phyloP scores from a whole-genome alignment of 1,284 basidiomycete genomes.

The Ustilago cynodontis region DNA sequence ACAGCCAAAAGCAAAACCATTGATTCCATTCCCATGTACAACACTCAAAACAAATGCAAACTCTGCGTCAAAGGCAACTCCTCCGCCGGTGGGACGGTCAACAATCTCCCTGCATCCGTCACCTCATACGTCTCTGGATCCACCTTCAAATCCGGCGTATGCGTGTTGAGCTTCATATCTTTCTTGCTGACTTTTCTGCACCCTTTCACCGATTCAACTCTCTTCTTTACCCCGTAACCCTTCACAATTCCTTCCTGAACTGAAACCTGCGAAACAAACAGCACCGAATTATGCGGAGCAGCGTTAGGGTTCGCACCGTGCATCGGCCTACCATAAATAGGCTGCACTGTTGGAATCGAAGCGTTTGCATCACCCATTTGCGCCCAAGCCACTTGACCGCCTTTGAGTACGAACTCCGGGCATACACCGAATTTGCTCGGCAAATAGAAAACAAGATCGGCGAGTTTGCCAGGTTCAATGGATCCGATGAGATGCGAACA shows the following conservation, averaged over 20 bases:
- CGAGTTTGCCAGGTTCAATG: constrained; percentile 83
- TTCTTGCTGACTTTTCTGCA: constrained; percentile 84
- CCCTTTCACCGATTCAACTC: constrained; percentile 79
- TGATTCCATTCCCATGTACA: not conserved
- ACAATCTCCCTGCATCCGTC: constrained; percentile 51
- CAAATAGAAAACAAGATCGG: constrained; percentile 94
- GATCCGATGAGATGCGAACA: constrained; percentile 89
- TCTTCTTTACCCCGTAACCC: constrained; percentile 82
- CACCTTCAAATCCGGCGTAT: constrained; percentile 84
- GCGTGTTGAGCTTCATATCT: constrained; percentile 93
- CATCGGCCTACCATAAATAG: constrained; percentile 86
- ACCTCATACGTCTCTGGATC: constrained; percentile 84
- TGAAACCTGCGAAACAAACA: constrained; percentile 76
- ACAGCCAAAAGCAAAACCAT: not conserved
- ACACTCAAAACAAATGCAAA: constrained; percentile 30
- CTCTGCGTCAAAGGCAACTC: constrained; percentile 59
- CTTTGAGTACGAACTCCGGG: constrained; percentile 93
- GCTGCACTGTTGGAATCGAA: constrained; percentile 89
- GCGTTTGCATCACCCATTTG: constrained; percentile 93
- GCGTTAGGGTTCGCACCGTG: constrained; percentile 83
- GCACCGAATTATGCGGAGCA: constrained; percentile 82
- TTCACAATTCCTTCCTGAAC: constrained; percentile 73
- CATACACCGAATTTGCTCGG: constrained; percentile 91
- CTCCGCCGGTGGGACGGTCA: constrained; percentile 60
- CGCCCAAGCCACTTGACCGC: constrained; percentile 90